Evolutionary conservation across 495 filamentous ascomycete genomes (phyloP), one percentile per base, ranked within the genome.

Genomic region (Penicillium alfredii): DNA sequence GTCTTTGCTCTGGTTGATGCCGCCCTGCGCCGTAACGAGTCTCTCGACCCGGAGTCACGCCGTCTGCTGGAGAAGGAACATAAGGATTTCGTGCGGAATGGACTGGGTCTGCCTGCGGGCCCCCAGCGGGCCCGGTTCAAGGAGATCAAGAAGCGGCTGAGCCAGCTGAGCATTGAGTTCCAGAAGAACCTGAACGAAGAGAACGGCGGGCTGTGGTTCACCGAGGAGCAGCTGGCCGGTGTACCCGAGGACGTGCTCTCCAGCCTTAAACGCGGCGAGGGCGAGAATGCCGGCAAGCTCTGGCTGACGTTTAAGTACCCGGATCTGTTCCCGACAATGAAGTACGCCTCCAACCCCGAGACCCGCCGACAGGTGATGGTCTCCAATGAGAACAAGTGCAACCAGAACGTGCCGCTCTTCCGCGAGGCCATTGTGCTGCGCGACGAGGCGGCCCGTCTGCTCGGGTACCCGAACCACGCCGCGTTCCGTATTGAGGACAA

Each of bases 401-500:
- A 90, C 53, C 65, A 85, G 53, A 98, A 98, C 51, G 76, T 81
- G 4, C 76, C 81, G 0, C 68, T 98, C 11, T 97, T 98, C 73
- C 77, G 72, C 38, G 92, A 96, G 60, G 77, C 88, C 2, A 76
- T 98, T 30, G 59, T 90, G 10, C 72, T 97, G 38, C 83, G 93
- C 11, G 92, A 98, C 48, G 93, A 98, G 63, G 86, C 82, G 14
- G 92, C 93, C 21, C 80, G 93, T 33, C 66, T 98, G 24, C 68
- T 98, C 15, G 89, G 88, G 4, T 98, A 95, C 60, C 84, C 82
- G 12, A 85, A 94, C 51, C 90, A 96, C 63, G 92, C 92, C 19
- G 77, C 86, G 13, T 89, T 94, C 71, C 73, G 77, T 20, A 84
- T 98, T 29, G 90, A 95, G 59, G 85, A 92, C 41, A 96, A 94